Conservation (phyloP, 495 filamentous ascomycete species). For the Tuber calosporum region DNA sequence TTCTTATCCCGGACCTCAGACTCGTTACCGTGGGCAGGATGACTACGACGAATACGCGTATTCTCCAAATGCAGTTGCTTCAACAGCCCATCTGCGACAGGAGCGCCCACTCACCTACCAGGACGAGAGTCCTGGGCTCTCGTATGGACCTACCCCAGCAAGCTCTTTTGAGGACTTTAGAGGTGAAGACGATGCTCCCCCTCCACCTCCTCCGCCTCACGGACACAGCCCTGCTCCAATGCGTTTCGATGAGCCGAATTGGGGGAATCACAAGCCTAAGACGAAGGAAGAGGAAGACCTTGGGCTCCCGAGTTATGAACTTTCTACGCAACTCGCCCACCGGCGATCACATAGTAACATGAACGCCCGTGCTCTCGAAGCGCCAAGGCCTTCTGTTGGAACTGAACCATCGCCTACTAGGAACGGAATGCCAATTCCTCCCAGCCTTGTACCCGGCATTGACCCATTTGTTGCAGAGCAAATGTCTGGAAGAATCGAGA, state of each 20-base stretch:
- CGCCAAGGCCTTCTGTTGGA: conserved; percentile 19
- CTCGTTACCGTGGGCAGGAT: conserved; percentile 21
- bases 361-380: conserved; percentile 16
- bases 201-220: conserved; percentile 38
- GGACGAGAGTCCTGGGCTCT: conserved; percentile 25
- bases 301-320: conserved; percentile 32
- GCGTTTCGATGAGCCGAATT: conserved; percentile 36
- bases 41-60: conserved; percentile 25
- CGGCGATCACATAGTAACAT: conserved; percentile 14
- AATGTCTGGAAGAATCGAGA: conserved; percentile 27
- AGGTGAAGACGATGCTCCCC: conserved; percentile 28
- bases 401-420: conserved; percentile 30
- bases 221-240: conserved; percentile 23
- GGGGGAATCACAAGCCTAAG: conserved; percentile 33
- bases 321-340: background rate
- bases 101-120: conserved; percentile 5
- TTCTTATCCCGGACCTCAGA: conserved; percentile 31
- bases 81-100: conserved; percentile 25
- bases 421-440: conserved; percentile 38
- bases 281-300: conserved; percentile 20
- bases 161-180: conserved; percentile 24
- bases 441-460: conserved; percentile 39
- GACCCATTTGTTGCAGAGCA: conserved; percentile 36
- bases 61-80: conserved; percentile 18
- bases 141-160: conserved; percentile 26